Conservation (phyloP, 163 green algal genomes). For the Chlorella variabilis region DNA sequence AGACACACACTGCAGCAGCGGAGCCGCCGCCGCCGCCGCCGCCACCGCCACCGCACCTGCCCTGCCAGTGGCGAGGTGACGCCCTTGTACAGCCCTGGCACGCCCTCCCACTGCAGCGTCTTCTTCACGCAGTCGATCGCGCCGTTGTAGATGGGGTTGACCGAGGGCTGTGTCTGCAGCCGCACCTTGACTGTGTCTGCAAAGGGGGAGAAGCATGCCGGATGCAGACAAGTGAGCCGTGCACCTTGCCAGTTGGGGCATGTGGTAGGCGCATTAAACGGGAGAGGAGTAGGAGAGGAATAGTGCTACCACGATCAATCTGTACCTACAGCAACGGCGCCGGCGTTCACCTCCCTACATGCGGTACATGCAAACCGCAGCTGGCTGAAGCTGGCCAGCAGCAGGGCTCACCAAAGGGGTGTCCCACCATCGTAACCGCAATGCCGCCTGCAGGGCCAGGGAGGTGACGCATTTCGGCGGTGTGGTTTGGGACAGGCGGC, state of each 20-base stretch:
- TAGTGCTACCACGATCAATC: too few relatives aligned
- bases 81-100: conserved; percentile 91
- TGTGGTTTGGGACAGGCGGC: neutral
- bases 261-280: too few relatives aligned
- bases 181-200: conserved; percentile 81
- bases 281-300: too few relatives aligned
- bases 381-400: neutral
- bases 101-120: conserved; percentile 91
- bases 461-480: too few relatives aligned
- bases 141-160: conserved; percentile 88
- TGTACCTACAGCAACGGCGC: too few relatives aligned
- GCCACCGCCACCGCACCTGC: conserved; percentile 45
- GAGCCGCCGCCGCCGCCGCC: too few relatives aligned
- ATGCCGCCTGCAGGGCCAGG: conserved; percentile 76
- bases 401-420: conserved; percentile 88
- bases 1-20: too few relatives aligned
- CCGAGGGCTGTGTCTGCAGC: conserved; percentile 89
- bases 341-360: too few relatives aligned
- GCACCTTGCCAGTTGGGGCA: neutral
- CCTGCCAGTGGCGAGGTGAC: conserved; percentile 91
- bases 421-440: conserved; percentile 88
- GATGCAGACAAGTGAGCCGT: neutral
- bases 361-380: too few relatives aligned
- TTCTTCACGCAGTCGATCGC: conserved; percentile 41
- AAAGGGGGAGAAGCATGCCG: neutral